These are phyloP conservation scores for Yarrowia sp. DNA, from an alignment of 805 yeast genomes.

Conservation along the genomic window DNA sequence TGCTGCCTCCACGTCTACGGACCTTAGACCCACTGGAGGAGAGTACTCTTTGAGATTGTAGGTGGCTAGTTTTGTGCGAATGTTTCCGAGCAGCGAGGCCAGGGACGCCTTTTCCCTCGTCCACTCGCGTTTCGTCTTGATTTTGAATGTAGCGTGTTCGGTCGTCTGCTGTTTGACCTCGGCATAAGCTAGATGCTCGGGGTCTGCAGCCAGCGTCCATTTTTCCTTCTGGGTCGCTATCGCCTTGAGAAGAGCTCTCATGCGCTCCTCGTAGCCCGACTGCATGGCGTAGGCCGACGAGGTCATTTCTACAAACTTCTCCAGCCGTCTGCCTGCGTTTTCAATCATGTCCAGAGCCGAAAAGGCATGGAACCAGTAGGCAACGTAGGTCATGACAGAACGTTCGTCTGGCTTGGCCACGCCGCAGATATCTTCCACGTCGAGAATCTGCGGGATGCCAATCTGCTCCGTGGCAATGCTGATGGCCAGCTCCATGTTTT, in stretches of 20 bases:
- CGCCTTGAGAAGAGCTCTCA: conserved; percentile 33
- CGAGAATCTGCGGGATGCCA: conserved; percentile 52
- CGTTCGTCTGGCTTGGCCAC: conserved; percentile 56
- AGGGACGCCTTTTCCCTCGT: conserved; percentile 40
- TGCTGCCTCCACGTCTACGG: conserved; percentile 35
- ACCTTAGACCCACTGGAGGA: conserved; percentile 38
- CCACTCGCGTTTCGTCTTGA: conserved; percentile 40
- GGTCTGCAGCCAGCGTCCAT: conserved; percentile 35
- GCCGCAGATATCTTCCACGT: conserved; percentile 50
- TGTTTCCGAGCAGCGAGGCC: conserved; percentile 39
- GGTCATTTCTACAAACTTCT: conserved; percentile 40
- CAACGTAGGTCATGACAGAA: conserved; percentile 54
- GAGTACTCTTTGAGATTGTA: conserved; percentile 38
- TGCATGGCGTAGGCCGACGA: conserved; percentile 37
- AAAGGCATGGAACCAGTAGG: conserved; percentile 55
- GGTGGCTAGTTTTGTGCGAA: conserved; percentile 40
- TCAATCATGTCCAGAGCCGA: conserved; percentile 40
- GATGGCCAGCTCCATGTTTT: conserved; percentile 42
- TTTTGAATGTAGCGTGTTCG: conserved; percentile 35
- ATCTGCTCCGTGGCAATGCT: conserved; percentile 44
- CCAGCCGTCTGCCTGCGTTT: conserved; percentile 41
- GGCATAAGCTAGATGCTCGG: conserved; percentile 31
- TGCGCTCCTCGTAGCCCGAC: conserved; percentile 38
- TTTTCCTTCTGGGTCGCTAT: conserved; percentile 30
- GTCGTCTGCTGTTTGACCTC: conserved; percentile 34